Conservation (phyloP, 73 alveolate genomes). For the Paramecium sexaurelia region DNA sequence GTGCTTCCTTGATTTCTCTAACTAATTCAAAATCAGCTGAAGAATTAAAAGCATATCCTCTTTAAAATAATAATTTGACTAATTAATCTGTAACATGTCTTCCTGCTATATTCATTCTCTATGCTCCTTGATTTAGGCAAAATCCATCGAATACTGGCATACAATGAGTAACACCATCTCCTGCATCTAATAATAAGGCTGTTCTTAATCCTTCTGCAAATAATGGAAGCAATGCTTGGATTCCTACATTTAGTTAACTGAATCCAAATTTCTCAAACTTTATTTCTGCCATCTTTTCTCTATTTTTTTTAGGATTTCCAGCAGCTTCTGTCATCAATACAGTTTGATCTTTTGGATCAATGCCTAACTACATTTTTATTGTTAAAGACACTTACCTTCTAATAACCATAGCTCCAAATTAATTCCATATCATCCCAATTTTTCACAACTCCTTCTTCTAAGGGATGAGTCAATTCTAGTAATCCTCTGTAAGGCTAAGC, state of each 20-base stretch:
- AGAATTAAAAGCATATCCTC: constrained; percentile 97
- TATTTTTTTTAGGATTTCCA: constrained; percentile 86
- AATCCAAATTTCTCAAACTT: constrained; percentile 91
- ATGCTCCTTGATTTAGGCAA: constrained; percentile 72
- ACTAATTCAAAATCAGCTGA: constrained; percentile 97
- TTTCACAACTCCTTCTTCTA: constrained; percentile 91
- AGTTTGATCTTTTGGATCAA: constrained; percentile 73
- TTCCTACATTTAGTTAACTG: constrained; percentile 82
- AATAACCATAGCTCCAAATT: constrained; percentile 90
- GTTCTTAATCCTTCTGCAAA: constrained; percentile 88
- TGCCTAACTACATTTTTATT: constrained; percentile 65
- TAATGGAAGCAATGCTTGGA: constrained; percentile 93
- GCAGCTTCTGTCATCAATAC: constrained; percentile 97
- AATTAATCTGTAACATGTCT: constrained; percentile 95
- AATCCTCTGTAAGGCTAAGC: constrained; percentile 84
- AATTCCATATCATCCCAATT: constrained; percentile 95
- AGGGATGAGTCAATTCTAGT: constrained; percentile 91
- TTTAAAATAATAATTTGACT: constrained; percentile 85
- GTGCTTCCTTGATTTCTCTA: constrained; percentile 93
- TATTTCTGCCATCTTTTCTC: constrained; percentile 94
- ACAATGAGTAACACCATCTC: constrained; percentile 98
- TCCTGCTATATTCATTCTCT: constrained; percentile 96
- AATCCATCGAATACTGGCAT: constrained; percentile 92
- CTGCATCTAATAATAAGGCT: constrained; percentile 95
- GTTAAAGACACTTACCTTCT: constrained; percentile 57